Evolutionary conservation across 257 asterid species (phyloP).

Genomic region (Solanum clarkiae): DNA sequence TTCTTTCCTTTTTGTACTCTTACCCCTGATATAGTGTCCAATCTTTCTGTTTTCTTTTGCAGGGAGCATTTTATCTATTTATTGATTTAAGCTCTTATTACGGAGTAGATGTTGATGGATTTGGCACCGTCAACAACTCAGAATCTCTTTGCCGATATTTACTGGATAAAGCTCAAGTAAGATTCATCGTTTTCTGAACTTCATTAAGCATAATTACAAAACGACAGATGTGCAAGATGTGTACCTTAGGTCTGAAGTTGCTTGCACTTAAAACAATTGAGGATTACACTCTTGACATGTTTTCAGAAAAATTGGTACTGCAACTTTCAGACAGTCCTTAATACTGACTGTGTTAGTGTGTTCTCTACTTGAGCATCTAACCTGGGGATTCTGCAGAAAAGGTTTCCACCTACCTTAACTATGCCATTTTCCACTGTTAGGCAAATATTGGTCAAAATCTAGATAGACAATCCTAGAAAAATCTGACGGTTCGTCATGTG

Average conservation of each 20-base stretch:
- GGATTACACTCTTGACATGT: neutral
- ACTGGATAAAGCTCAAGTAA: conserved; percentile 82
- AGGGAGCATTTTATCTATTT: conserved; percentile 95
- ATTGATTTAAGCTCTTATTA: conserved; percentile 81
- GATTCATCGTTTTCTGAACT: neutral
- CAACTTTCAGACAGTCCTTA: neutral
- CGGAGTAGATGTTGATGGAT: conserved; percentile 49
- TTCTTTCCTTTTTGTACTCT: neutral
- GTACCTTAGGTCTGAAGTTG: neutral
- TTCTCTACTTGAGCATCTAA: neutral
- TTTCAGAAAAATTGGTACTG: neutral
- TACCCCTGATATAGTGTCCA: neutral
- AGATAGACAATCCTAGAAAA: neutral
- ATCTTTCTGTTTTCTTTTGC: conserved; percentile 11
- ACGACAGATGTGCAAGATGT: neutral
- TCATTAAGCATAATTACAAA: neutral
- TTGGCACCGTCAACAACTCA: conserved; percentile 57
- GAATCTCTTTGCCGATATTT: conserved; percentile 83
- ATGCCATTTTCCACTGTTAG: neutral
- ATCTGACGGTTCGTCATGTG: neutral
- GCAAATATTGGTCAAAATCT: neutral
- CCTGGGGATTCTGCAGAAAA: neutral
- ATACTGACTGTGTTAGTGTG: neutral
- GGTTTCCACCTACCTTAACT: neutral
- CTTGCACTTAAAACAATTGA: neutral